phyloP scores from a whole-genome alignment of 2,329 filamentous ascomycete genomes.

The Aspergillus arachidicola region DNA sequence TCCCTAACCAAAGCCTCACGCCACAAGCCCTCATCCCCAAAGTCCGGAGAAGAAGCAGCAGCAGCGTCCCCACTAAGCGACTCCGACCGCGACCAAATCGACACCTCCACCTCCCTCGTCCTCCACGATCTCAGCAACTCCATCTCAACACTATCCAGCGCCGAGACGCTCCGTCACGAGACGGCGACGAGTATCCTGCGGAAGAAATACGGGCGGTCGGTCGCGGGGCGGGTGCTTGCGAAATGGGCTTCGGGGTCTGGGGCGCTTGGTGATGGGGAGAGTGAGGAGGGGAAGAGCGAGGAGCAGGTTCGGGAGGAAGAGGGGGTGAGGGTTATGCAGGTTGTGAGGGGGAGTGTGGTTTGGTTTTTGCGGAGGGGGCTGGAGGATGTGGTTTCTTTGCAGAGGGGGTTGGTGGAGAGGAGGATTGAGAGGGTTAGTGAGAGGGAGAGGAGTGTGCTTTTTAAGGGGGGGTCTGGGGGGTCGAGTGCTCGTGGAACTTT shows the following conservation, averaged over 20 bases:
- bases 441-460: conserved; percentile 82
- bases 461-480: conserved; percentile 55
- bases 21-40: conserved; percentile 59
- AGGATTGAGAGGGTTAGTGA: conserved; percentile 82
- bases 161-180: conserved; percentile 78
- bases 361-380: conserved; percentile 78
- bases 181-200: conserved; percentile 71
- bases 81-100: conserved; percentile 80
- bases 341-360: conserved; percentile 79
- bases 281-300: conserved; percentile 53
- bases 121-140: conserved; percentile 82
- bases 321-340: conserved; percentile 64
- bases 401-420: conserved; percentile 92
- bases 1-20: conserved; percentile 58
- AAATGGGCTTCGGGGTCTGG: conserved; percentile 54
- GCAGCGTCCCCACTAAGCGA: conserved; percentile 61
- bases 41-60: no score
- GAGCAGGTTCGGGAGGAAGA: conserved; percentile 76
- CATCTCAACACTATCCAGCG: conserved; percentile 77
- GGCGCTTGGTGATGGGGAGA: conserved; percentile 26
- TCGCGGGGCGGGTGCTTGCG: conserved; percentile 62
- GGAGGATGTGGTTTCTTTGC: conserved; percentile 74
- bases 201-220: conserved; percentile 66
- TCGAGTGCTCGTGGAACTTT: neutral
- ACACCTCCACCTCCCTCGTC: conserved; percentile 81